phyloP scores from a whole-genome alignment of 139 green algal genomes.

The Picochlorum sp. region DNA sequence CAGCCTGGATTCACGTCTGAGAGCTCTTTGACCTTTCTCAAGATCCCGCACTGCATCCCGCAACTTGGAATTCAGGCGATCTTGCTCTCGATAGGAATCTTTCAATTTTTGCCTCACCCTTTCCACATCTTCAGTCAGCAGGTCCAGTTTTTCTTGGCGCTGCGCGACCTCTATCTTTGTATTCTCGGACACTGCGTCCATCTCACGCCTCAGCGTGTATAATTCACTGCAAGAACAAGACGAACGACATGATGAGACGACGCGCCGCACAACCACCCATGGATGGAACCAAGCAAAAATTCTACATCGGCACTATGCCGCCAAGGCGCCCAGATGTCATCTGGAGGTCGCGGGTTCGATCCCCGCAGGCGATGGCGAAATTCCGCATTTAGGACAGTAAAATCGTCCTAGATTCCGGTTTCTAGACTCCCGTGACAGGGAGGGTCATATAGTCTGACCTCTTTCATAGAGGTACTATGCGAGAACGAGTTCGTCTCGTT shows the following conservation, averaged over 20 bases:
- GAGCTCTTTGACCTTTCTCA: neutral
- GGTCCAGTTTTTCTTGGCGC: neutral
- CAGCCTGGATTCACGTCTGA: neutral
- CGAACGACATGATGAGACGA: neutral
- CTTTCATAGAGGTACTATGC: too few species aligned
- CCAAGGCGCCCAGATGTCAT: conserved; percentile 6
- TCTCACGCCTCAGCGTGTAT: neutral
- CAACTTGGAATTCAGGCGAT: neutral
- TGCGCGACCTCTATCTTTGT: neutral
- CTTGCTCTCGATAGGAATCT: neutral
- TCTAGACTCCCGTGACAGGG: too few species aligned
- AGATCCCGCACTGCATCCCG: neutral
- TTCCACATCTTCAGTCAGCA: neutral
- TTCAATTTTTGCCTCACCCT: neutral
- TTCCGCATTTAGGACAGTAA: too few species aligned
- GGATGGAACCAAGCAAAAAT: neutral
- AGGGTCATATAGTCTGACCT: too few species aligned
- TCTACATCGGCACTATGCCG: neutral
- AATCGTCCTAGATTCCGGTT: too few species aligned
- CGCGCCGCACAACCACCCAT: neutral
- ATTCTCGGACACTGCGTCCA: neutral
- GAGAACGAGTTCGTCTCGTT: too few species aligned
- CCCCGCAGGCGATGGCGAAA: conserved; percentile 12
- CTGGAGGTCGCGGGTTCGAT: conserved; percentile 26
- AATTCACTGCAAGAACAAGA: conserved; percentile 1